Evolutionary conservation across 331 rosid genomes (phyloP), one percentile per base, ranked within the genome.

Genomic region (Spiraea crenata): DNA sequence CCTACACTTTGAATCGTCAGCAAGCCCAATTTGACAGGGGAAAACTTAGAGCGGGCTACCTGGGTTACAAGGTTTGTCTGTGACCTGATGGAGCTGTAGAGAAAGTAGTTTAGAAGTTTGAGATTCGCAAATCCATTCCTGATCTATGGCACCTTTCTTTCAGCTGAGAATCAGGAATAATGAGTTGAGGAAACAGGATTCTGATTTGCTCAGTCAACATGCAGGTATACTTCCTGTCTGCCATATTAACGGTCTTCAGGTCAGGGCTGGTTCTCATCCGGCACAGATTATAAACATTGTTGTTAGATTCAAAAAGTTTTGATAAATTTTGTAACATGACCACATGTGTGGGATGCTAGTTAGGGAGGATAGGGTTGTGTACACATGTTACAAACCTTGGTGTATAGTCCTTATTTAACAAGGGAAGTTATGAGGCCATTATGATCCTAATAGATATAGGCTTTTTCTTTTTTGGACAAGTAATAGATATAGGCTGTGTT

Each of bases 91-190:
- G 35, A 57, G n/a, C 65, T 45, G 66, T 49, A 37, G 38, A 44
- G 56, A 58, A 56, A 25, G 56, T 45, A 9, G 44, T 25, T 34
- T 39, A 44, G 56, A 57, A 70, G 66, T 57, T 56, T 34, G 47
- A 16, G 57, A 45, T 70, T 46, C 9, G 14, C 66, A 3, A 45
- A 31, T 15, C 57, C 44, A 5, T 57, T 57, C 37, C 40, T 70
- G 45, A 56, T n/a, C 35, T 5, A 16, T 67, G 45, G 35, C 25
- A 31, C 25, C 56, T 34, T 35, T 3, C 46, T 42, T 3, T 5
- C 45, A 48, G 34, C 57, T 25, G 7, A 9, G 39, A 41, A 31
- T 44, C 74, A 56, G 55, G 16, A 25, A 57, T 3, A 57, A 37
- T 9, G 14, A 12, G 34, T 34, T 17, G 70, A 48, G 34, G 57